Evolutionary conservation across 176 grass and related monocot genomes (phyloP), one percentile per base, ranked within the genome.

Genomic region (Oryza officinalis): DNA sequence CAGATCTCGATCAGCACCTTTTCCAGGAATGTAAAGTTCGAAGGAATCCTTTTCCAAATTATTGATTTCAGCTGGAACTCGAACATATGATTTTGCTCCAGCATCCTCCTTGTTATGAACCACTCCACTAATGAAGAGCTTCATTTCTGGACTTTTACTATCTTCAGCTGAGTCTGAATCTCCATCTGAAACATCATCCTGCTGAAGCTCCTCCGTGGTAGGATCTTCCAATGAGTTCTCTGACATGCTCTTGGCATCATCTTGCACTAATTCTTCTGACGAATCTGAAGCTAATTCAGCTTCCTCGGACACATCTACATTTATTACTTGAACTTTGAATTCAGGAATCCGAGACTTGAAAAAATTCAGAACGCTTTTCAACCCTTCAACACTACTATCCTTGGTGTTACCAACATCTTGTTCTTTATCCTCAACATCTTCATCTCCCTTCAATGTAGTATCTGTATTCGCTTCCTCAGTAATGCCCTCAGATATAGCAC

Each of bases 1-100:
- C 10, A 82, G 49, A 88, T 94, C 77, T 17, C 57, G 78, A 67
- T 93, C 83, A 57, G 89, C 78, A 47, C 67, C 80, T 90, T 88
- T 89, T 65, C 86, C 81, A 86, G 91, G 91, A 76, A 98, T 89
- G 80, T 90, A 84, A 7, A 98, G 40, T 76, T 90, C 85, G 45
- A 98, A 98, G 22, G 89, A 98, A 65, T 95, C 91, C 30, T 91
- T 98, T 32, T 90, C 89, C 45, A 98, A 76, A 66, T 78, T 81
- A 81, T 84, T 93, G 57, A 98, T 89, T 93, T 98, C 91, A 69
- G 96, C 96, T 35, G 96, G 92, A 70, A 95, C 85, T 49, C 91
- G 85, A 74, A 80, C 75, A 74, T 85, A 92, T 28, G 87, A 87
- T 82, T 94, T 92, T 72, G 70, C 78, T 78, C 86, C 84, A 67